These are phyloP conservation scores for Zea mays DNA, from an alignment of 176 grass and related monocot species.

Conservation along the genomic window DNA sequence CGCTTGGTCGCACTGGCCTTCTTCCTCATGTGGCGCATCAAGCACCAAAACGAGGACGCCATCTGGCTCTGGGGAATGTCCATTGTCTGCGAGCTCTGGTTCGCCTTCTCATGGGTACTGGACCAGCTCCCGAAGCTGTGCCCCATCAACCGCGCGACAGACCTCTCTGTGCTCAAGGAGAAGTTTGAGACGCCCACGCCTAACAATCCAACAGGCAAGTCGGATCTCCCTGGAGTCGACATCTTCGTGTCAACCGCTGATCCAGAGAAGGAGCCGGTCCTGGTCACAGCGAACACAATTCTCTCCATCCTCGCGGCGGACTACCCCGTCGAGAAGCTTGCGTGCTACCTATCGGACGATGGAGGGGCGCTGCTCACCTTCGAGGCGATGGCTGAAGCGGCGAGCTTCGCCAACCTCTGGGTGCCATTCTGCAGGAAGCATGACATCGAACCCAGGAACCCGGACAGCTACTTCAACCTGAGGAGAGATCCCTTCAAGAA, in stretches of 20 bases:
- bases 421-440: constrained; percentile 98
- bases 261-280: constrained; percentile 89
- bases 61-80: constrained; percentile 97
- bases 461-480: constrained; percentile 89
- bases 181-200: constrained; percentile 76
- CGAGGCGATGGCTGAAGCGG: constrained; percentile 97
- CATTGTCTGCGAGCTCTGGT: constrained; percentile 91
- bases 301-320: constrained; percentile 88
- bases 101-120: constrained; percentile 94
- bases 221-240: constrained; percentile 85
- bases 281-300: constrained; percentile 95
- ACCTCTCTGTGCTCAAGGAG: constrained; percentile 84
- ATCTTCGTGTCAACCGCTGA: constrained; percentile 92
- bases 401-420: constrained; percentile 87
- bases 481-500: constrained; percentile 93
- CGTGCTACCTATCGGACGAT: constrained; percentile 91
- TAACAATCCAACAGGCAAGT: constrained; percentile 83
- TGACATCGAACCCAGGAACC: constrained; percentile 89
- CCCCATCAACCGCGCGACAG: constrained; percentile 80
- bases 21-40: constrained; percentile 90
- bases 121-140: constrained; percentile 97
- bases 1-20: constrained; percentile 76
- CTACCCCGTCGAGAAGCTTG: constrained; percentile 94
- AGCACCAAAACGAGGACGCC: constrained; percentile 74
- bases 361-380: constrained; percentile 95